Base-by-base conservation (phyloP, 2,329 filamentous ascomycete genomes). In the Diaporthe caulivora region DNA sequence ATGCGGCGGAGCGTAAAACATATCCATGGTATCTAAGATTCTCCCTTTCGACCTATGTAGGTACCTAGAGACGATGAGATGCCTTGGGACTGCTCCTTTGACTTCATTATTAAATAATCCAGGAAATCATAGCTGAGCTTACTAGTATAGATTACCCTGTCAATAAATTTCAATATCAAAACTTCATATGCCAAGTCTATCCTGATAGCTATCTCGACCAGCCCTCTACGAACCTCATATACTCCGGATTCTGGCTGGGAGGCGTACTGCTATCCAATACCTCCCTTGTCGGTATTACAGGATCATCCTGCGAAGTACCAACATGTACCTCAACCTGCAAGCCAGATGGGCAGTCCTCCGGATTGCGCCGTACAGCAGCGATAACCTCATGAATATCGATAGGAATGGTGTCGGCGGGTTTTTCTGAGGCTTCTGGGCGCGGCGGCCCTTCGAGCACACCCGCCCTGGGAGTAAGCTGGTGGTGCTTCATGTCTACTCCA, bases 401-500 rank as follows among this genome's bases (percentile, higher is more conserved):
- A n/a, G 62, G 21, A 3, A 21, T 29, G 47, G 2, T 24, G 8
- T 64, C 62, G 11, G 17, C 44, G 3, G 29, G 13, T 15, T 13
- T 53, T 24, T 34, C n/a, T n/a, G 47, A 53, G 13, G 15, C 4
- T 40, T 40, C 62, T 9, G 62, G 31, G n/a, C 44, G 62, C 31
- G 62, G 62, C 37, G 62, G 62, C 21, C 29, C 62, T 8, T 40
- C 47, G 2, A 53, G 51, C 7, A 40, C 15, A n/a, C 62, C 62
- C 18, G 62, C 37, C 62, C 62, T 67, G 3, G 62, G 62, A 29
- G 47, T 53, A 11, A 67, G 62, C 29, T 47, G 62, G 31, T 67
- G 62, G n/a, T 67, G 62, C 47, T 67, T 67, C 15, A 67, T 2
- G 18, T 67, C 62, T 18, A 67, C 62, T 18, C 62, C 62, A 11